These are phyloP conservation scores for Leptographium flavum DNA, from an alignment of 2,329 filamentous ascomycete genomes.

Conservation along the genomic window DNA sequence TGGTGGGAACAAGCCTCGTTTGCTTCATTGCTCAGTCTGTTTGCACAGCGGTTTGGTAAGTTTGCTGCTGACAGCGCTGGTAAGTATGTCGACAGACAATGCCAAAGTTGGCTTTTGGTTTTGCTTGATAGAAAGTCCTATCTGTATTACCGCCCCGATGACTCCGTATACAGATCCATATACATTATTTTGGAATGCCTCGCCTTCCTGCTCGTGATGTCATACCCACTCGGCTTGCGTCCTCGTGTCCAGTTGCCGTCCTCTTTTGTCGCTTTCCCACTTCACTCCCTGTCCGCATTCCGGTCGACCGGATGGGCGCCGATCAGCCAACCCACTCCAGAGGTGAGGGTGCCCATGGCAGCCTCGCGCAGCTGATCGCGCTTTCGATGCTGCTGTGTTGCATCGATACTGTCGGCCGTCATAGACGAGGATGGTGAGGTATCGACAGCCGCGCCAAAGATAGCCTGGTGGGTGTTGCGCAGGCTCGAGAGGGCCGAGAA, in stretches of 20 bases:
- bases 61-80: too few relatives aligned
- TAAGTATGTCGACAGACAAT: too few relatives aligned
- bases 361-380: slow-evolving; percentile 56
- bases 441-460: not conserved
- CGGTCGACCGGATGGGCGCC: slow-evolving; percentile 33
- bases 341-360: slow-evolving; percentile 52
- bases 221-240: too few relatives aligned
- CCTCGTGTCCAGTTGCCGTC: too few relatives aligned
- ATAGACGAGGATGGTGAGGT: not conserved
- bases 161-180: too few relatives aligned
- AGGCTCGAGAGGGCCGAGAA: slow-evolving; percentile 40
- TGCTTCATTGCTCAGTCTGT: too few relatives aligned
- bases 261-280: too few relatives aligned
- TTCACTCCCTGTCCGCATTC: not conserved
- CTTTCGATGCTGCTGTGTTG: slow-evolving; percentile 37
- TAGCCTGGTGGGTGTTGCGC: slow-evolving; percentile 24
- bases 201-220: not conserved
- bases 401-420: slow-evolving; percentile 5
- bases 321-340: slow-evolving; percentile 53
- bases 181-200: too few relatives aligned
- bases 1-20: too few relatives aligned
- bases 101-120: not conserved
- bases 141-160: not conserved
- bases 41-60: too few relatives aligned
- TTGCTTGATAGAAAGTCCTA: not conserved